A percentile compares a stretch with the other conserved stretches of the same genome.
Conservation (phyloP, 2,329 filamentous ascomycete genomes). For the Cladosporium sp. region DNA sequence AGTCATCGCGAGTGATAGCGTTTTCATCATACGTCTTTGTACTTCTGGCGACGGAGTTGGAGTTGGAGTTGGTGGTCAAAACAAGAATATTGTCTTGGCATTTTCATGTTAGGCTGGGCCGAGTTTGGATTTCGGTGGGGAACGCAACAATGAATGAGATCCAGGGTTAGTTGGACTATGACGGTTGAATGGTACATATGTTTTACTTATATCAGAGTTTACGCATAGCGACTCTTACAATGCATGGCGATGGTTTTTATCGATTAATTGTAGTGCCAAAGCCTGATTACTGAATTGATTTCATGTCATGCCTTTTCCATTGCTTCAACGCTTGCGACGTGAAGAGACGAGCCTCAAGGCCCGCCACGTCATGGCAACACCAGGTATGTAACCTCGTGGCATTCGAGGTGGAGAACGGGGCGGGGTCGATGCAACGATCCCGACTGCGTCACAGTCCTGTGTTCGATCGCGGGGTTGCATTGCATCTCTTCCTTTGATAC, state of each 20-base stretch:
- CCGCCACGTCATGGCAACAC: not conserved
- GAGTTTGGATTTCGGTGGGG: not conserved
- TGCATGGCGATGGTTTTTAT: not conserved
- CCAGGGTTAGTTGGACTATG: not conserved
- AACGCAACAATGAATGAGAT: not conserved
- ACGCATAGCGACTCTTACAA: not conserved
- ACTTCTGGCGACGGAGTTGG: conserved; percentile 2
- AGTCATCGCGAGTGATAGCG: not conserved
- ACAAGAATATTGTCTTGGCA: not conserved
- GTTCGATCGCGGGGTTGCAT: not conserved
- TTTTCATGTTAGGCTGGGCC: not conserved
- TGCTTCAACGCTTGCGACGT: not conserved
- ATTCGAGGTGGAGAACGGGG: not conserved
- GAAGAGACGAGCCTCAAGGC: not conserved
- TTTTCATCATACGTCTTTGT: not conserved
- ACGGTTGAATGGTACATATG: conserved; percentile 1
- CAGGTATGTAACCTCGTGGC: not conserved
- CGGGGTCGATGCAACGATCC: not conserved
- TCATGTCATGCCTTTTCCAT: not conserved
- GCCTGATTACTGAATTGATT: not conserved
- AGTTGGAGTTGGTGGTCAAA: not conserved
- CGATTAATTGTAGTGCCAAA: not conserved
- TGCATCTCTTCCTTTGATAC: not conserved
- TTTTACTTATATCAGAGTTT: not conserved
- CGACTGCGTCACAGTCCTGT: not conserved